These are phyloP conservation scores for Rosa chinensis DNA, from an alignment of 306 rosid species.

Conservation along the genomic window DNA sequence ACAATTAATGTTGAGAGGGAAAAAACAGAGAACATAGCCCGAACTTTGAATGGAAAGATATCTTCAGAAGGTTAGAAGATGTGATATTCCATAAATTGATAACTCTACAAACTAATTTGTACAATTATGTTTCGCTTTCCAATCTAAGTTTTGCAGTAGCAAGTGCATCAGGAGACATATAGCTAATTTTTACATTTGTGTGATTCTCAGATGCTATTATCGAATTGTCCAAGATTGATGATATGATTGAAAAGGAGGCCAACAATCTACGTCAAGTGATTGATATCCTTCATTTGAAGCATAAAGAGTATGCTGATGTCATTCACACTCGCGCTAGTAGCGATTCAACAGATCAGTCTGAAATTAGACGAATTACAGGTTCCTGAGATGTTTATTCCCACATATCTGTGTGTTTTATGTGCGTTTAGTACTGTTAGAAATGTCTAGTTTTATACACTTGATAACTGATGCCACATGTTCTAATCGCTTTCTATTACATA, in stretches of 20 bases:
- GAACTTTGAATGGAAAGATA: slow-evolving; percentile 43
- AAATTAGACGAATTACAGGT: slow-evolving; percentile 73
- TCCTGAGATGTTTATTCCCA: slow-evolving; percentile 14
- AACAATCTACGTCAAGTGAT: slow-evolving; percentile 50
- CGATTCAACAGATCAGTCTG: slow-evolving; percentile 56
- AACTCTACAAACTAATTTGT: slow-evolving; percentile 1
- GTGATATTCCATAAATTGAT: slow-evolving; percentile 25
- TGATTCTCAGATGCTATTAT: slow-evolving; percentile 63
- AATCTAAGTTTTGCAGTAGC: slow-evolving; percentile 16
- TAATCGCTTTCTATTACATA: background rate
- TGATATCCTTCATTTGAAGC: slow-evolving; percentile 60
- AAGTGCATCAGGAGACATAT: slow-evolving; percentile 21
- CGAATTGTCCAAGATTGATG: slow-evolving; percentile 73
- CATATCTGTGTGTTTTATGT: slow-evolving; percentile 5
- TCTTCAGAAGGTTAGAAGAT: slow-evolving; percentile 70
- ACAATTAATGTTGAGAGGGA: slow-evolving; percentile 49
- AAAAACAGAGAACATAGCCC: slow-evolving; percentile 47
- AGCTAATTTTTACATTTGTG: slow-evolving; percentile 31
- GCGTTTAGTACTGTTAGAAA: background rate
- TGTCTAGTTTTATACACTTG: background rate
- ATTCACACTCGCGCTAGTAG: slow-evolving; percentile 45
- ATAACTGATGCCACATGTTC: background rate
- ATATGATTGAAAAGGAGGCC: slow-evolving; percentile 76
- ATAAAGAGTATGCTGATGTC: slow-evolving; percentile 55
- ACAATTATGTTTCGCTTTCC: slow-evolving; percentile 13